phyloP scores from a whole-genome alignment of 2,329 filamentous ascomycete species.

The Phialophora macrospora region DNA sequence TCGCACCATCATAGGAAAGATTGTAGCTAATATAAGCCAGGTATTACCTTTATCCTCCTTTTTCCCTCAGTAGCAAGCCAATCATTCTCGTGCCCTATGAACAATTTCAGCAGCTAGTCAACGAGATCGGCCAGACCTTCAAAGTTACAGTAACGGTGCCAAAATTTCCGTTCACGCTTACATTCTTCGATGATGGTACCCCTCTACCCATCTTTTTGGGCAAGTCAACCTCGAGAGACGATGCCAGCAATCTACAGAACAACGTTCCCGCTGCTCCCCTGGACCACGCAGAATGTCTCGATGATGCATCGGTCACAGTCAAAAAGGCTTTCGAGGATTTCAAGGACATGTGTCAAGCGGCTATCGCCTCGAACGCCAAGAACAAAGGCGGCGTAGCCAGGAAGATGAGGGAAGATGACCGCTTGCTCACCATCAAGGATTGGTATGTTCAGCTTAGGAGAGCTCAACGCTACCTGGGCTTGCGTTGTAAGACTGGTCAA shows the following conservation, averaged over 20 bases:
- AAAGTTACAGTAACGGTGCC: conserved; percentile 66
- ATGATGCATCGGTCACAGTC: conserved; percentile 38
- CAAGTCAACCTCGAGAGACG: conserved; percentile 55
- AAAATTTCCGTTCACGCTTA: conserved; percentile 62
- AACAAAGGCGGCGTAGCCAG: conserved; percentile 55
- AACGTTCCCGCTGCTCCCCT: conserved; percentile 43
- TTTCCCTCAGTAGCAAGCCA: conserved; percentile 55
- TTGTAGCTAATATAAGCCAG: conserved; percentile 47
- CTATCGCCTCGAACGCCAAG: conserved; percentile 54
- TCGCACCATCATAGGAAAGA: not conserved
- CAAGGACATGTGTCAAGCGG: conserved; percentile 59
- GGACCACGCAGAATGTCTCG: conserved; percentile 38
- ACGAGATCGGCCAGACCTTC: conserved; percentile 64
- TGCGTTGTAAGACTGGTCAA: conserved; percentile 54
- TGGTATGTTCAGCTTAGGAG: conserved; percentile 65
- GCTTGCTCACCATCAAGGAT: conserved; percentile 57
- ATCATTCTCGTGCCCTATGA: conserved; percentile 69
- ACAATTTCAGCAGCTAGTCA: conserved; percentile 69
- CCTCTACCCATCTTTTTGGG: conserved; percentile 72
- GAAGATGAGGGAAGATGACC: conserved; percentile 56
- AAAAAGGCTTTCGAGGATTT: conserved; percentile 53
- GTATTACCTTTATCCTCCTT: conserved; percentile 68
- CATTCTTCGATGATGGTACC: conserved; percentile 65
- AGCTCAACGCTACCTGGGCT: conserved; percentile 71
- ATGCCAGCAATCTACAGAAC: conserved; percentile 46